phyloP scores from a whole-genome alignment of 2,329 filamentous ascomycete species.

The Xylogone sp. region DNA sequence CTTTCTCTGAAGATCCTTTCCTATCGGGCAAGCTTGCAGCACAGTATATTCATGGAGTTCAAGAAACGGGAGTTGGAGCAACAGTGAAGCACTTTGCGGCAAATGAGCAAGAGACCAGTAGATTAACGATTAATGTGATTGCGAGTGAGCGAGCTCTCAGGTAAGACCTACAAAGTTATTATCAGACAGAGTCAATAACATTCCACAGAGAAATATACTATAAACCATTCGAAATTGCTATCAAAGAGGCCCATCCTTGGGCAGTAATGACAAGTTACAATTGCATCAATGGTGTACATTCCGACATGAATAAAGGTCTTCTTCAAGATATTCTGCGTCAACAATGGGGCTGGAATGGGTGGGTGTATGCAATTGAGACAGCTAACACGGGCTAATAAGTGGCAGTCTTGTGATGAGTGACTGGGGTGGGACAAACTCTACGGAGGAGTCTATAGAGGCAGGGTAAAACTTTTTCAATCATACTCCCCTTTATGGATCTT shows the following conservation, averaged over 20 bases:
- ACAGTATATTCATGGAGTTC: slow-evolving; percentile 40
- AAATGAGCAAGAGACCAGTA: slow-evolving; percentile 34
- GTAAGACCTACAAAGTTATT: not conserved
- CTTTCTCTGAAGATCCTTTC: slow-evolving; percentile 43
- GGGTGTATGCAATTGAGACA: slow-evolving; percentile 11
- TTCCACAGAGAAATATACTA: slow-evolving; percentile 36
- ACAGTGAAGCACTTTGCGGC: slow-evolving; percentile 45
- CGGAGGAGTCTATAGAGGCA: not conserved
- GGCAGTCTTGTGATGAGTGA: not conserved
- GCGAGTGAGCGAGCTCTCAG: not conserved
- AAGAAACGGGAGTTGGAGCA: slow-evolving; percentile 37
- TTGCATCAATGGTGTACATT: slow-evolving; percentile 41
- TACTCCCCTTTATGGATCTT: not conserved
- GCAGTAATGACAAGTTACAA: slow-evolving; percentile 46
- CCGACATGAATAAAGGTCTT: slow-evolving; percentile 35
- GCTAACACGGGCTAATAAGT: not conserved
- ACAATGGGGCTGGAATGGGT: slow-evolving; percentile 42
- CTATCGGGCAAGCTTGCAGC: slow-evolving; percentile 41
- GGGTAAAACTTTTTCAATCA: not conserved
- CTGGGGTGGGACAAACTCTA: not conserved
- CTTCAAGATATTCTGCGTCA: slow-evolving; percentile 35
- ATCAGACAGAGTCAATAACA: slow-evolving; percentile 2
- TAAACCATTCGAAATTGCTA: slow-evolving; percentile 40
- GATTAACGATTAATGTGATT: not conserved
- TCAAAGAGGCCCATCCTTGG: slow-evolving; percentile 38